These are phyloP conservation scores for Xylaria scruposa DNA, from an alignment of 495 filamentous ascomycete species.

Conservation along the genomic window DNA sequence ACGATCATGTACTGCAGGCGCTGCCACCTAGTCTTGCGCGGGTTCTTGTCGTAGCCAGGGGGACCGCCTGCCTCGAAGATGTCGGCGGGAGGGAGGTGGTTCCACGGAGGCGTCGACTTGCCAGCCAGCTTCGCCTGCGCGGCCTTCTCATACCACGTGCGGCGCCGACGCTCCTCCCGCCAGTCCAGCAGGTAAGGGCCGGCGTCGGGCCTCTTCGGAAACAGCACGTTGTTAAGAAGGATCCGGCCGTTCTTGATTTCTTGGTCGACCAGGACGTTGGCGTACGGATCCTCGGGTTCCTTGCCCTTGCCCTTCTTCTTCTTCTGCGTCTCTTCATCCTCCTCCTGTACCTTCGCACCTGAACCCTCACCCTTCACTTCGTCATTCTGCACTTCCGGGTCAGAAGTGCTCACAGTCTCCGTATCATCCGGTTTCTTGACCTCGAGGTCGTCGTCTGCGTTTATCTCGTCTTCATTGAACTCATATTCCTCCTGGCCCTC, in stretches of 20 bases:
- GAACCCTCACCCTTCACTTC: background rate
- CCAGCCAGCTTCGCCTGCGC: background rate
- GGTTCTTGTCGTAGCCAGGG: background rate
- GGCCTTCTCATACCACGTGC: background rate
- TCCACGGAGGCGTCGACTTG: background rate
- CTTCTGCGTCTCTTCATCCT: too few species aligned
- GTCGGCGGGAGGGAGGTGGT: background rate
- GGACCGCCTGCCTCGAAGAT: background rate
- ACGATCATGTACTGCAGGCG: conserved; percentile 5
- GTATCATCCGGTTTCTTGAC: background rate
- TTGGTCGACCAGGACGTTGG: background rate
- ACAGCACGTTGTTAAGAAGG: background rate
- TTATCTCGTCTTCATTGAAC: background rate
- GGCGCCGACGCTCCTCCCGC: background rate
- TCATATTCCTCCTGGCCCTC: background rate
- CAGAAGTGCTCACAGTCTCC: background rate
- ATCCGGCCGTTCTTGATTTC: background rate
- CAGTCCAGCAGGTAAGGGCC: conserved; percentile 1
- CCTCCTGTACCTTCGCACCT: too few species aligned
- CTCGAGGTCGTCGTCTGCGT: background rate
- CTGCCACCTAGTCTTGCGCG: background rate
- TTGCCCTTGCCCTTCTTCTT: too few species aligned
- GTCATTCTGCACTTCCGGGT: too few species aligned
- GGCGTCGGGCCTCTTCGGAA: background rate
- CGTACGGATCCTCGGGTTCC: background rate